These are phyloP conservation scores for Colletotrichum sp. DNA, from an alignment of 2,329 filamentous ascomycete genomes.

Conservation along the genomic window DNA sequence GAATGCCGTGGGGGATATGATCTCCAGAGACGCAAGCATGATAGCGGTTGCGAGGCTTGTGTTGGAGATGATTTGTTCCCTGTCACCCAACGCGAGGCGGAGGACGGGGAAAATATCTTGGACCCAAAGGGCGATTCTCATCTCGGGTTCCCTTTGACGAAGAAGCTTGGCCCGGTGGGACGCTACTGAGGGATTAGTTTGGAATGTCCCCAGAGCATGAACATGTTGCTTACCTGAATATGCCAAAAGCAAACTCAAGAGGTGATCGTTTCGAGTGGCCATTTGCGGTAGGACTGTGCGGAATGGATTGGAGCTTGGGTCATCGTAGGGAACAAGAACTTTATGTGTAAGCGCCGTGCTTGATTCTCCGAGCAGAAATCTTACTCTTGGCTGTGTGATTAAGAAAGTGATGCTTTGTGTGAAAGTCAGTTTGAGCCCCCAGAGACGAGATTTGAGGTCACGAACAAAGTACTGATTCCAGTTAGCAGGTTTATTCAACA, in stretches of 20 bases:
- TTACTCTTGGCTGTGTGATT: conserved; percentile 78
- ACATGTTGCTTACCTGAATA: conserved; percentile 60
- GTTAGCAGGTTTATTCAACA: conserved; percentile 24
- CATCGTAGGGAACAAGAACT: conserved; percentile 56
- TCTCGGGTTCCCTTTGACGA: conserved; percentile 74
- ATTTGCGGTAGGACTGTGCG: conserved; percentile 59
- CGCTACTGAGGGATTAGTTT: conserved; percentile 45
- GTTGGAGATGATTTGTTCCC: conserved; percentile 69
- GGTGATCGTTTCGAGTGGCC: conserved; percentile 71
- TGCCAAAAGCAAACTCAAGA: conserved; percentile 78
- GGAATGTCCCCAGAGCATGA: neutral
- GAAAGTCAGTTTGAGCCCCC: neutral
- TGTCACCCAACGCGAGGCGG: conserved; percentile 67
- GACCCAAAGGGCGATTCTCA: conserved; percentile 82
- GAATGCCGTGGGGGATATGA: conserved; percentile 82
- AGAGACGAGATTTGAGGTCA: neutral
- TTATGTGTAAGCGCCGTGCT: conserved; percentile 37
- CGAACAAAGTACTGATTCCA: conserved; percentile 52
- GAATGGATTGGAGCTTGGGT: conserved; percentile 58
- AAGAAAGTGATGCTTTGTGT: conserved; percentile 63
- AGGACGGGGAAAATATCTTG: conserved; percentile 79
- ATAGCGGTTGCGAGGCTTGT: conserved; percentile 81
- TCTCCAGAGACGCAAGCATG: conserved; percentile 84
- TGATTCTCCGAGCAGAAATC: neutral
- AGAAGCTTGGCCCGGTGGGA: conserved; percentile 80